Base-by-base conservation (phyloP, 352 stramenopile species). In the Phytophthora chlamydospora region DNA sequence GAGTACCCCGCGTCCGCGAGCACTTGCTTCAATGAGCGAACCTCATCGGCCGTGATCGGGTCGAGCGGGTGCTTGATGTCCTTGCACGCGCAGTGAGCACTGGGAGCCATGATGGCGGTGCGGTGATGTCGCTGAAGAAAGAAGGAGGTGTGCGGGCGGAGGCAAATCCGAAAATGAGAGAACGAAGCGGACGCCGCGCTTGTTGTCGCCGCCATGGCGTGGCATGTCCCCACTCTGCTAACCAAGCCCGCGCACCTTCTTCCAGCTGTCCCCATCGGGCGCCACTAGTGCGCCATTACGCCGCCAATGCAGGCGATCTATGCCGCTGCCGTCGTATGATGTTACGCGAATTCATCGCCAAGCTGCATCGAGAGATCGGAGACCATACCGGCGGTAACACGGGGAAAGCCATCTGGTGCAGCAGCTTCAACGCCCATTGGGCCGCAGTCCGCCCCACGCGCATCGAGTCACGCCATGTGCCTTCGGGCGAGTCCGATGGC, bases 21-120 rank as follows among this genome's bases (percentile, higher is more conserved):
- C 39, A 84, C 62, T 58, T 81, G 68, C 53, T 81, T 84, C 42
- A 73, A 58, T n/a, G 40, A 66, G 42, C 61, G 55, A 40, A 84
- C 66, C 60, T 84, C 75, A 27, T 76, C 62, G 32, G 69, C 49
- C 13, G 75, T 77, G 59, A 84, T 63, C 13, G 75, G 75, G 41
- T 81, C 75, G n/a, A 84, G 69, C 14, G 75, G 75, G 42, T 84
- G 72, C 29, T 68, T 69, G 39, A 68, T 54, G 2, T 58, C 45
- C 27, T 52, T 70, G 57, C 49, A 54, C 7, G 49, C 34, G 42
- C 42, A 49, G 51, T 68, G 34, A 39, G 52, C 58, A 71, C 63
- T 68, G 31, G 63, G 63, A 52, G 63, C 57, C 57, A 66, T 67
- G 21, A 61, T 55, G 52, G 56, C 41, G 35, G 29, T 21, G 24